Evolutionary conservation across 2,329 filamentous ascomycete species (phyloP).

Genomic region (Thermothelomyces thermophilus): DNA sequence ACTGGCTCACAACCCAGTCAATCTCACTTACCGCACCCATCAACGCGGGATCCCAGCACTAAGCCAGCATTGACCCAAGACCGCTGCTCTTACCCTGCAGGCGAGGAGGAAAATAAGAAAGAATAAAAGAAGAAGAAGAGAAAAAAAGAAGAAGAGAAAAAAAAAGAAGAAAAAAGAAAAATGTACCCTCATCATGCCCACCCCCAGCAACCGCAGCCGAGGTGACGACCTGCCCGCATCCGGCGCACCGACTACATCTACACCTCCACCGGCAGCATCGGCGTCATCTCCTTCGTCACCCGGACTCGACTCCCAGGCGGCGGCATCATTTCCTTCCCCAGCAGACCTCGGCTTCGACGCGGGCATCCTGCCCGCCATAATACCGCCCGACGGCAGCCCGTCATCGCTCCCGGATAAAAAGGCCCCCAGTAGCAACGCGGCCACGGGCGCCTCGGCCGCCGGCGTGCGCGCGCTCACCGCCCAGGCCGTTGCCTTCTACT

Average conservation of each 20-base stretch:
- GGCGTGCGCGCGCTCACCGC: conserved; percentile 77
- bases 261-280: no score
- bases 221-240: conserved; percentile 8
- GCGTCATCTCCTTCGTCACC: background rate
- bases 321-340: background rate
- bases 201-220: conserved; percentile 10
- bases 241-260: no score
- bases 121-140: conserved; percentile 3
- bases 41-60: no score
- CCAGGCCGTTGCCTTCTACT: conserved; percentile 84
- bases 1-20: no score
- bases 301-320: background rate
- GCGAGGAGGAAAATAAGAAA: background rate
- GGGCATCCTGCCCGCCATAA: conserved; percentile 21
- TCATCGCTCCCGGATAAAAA: conserved; percentile 18
- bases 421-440: conserved; percentile 27
- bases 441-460: conserved; percentile 74
- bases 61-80: no score
- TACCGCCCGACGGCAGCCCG: conserved; percentile 16
- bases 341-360: background rate
- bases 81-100: no score
- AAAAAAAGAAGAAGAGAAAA: background rate
- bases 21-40: no score
- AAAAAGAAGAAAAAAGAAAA: background rate
- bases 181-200: conserved; percentile 20